Base-by-base conservation (phyloP, 768 basidiomycete species). In the Tricholoma matsutake region DNA sequence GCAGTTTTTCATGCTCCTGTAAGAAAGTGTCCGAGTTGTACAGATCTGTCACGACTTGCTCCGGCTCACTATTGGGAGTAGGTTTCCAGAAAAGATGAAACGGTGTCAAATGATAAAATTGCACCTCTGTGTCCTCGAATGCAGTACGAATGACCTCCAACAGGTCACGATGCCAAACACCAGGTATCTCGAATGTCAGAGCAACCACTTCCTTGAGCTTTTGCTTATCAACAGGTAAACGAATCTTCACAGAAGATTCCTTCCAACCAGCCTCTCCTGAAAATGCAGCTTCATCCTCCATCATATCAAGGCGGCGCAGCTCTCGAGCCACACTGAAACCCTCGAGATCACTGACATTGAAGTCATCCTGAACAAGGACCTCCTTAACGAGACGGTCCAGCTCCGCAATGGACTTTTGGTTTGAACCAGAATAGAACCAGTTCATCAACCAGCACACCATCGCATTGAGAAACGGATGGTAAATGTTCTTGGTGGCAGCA, bases 31-130 rank as follows among this genome's bases (percentile, higher is more conserved):
- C 54, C 4, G 54, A 56, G 32, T 56, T 56, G 37, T 56, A 56
- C 1, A 56, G 54, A 25, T 56, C 54, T 9, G 11, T 56, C 4
- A 56, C 20, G 18, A 56, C 54, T 39, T 10, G 34, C 54, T 56
- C 35, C 10, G 54, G 54, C n/a, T 5, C 31, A 3, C 56, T 55
- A 18, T 61, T 20, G 5, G 62, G 49, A 25, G 52, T 18, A 4
- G 63, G 65, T 22, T 62, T 47, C 67, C n/a, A n/a, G n/a, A n/a
- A n/a, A n/a, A 35, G 35, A 28, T 64, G 8, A 51, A 68, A 72
- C 0, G 68, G 68, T 4, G 56, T 54, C 1, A 59, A 28, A 45
- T 66, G 63, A 52, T 63, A 66, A 3, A 49, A 35, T 8, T 59
- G 32, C 13, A 65, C 60, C 0, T 39, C 35, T 16, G 29, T 32